Conservation (phyloP, 2,329 filamentous ascomycete species). For the Alternaria arborescens region DNA sequence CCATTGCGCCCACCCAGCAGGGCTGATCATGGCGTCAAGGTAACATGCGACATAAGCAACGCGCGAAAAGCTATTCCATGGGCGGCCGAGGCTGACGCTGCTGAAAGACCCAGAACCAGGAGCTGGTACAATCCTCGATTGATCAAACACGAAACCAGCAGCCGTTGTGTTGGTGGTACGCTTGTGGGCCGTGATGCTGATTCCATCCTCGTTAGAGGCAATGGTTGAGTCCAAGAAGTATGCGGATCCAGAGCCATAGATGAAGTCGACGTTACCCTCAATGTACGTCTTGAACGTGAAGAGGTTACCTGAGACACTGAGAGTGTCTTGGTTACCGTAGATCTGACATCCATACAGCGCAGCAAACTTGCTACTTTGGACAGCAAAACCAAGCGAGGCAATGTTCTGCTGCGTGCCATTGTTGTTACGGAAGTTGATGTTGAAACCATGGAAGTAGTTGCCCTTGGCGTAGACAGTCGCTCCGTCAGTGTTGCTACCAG, state of each 20-base stretch:
- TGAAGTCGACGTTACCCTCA: slow-evolving; percentile 56
- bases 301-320: slow-evolving; percentile 50
- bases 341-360: slow-evolving; percentile 51
- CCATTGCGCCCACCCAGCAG: slow-evolving; percentile 33
- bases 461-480: slow-evolving; percentile 54
- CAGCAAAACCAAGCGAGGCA: slow-evolving; percentile 53
- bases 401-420: slow-evolving; percentile 50
- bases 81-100: slow-evolving; percentile 38
- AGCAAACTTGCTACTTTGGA: slow-evolving; percentile 54
- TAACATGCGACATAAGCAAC: slow-evolving; percentile 31
- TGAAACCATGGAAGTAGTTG: slow-evolving; percentile 53
- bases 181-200: slow-evolving; percentile 52
- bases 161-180: slow-evolving; percentile 50
- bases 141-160: slow-evolving; percentile 52
- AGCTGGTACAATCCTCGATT: slow-evolving; percentile 45
- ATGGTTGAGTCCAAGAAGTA: slow-evolving; percentile 56
- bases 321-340: slow-evolving; percentile 52
- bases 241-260: slow-evolving; percentile 54
- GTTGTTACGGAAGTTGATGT: slow-evolving; percentile 54
- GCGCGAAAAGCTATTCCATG: slow-evolving; percentile 31
- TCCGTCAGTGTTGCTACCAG: slow-evolving; percentile 49
- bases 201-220: slow-evolving; percentile 48
- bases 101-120: slow-evolving; percentile 39
- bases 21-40: slow-evolving; percentile 30
- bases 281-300: slow-evolving; percentile 54